Base-by-base conservation (phyloP, 805 yeast genomes). In the Kuraishia molischiana region DNA sequence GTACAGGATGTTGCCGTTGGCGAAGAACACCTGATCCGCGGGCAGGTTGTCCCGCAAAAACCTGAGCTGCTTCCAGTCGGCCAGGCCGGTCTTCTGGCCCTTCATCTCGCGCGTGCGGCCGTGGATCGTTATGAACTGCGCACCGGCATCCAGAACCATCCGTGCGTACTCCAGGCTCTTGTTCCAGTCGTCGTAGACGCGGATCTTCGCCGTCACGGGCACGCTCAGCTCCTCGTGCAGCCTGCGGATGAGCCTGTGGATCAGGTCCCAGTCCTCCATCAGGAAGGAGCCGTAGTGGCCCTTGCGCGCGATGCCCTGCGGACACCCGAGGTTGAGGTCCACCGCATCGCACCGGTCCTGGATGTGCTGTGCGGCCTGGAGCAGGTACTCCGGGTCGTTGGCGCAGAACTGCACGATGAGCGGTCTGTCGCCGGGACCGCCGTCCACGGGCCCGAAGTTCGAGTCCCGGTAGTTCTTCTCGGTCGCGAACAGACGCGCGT, bases 61-160 rank as follows among this genome's bases (percentile, higher is more conserved):
- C 46, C 67, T 73, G 41, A 92, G 70, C 20, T 79, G 68, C 22
- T 75, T 69, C 97, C 98, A 90, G 60, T 92, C 89, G 1, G 99
- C 97, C 36, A 92, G 62, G 0, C 98, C 98, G 0, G 98, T 90
- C 41, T 75, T 73, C 56, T 90, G 97, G 5, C 98, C 99, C 59
- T 92, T 92, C 94, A 87, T 90, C 41, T 90, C 98, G 45, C 99
- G 71, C 1, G 97, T 81, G 49, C 98, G 73, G 2, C 97, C 97
- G 58, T 92, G 99, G 6, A 92, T 83, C 1, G 97, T 87, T 29
- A 92, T 64, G 56, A 90, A 85, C 60, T 89, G 96, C 0, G 98
- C 98, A 9, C 99, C 98, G 0, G 97, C 95, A 42, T 69, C 69
- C 17, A 92, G 65, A 20, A 92, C 87, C 85, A 84, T 78, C 55